Base-by-base conservation (phyloP, 306 rosid species). In the Fragaria vesca region DNA sequence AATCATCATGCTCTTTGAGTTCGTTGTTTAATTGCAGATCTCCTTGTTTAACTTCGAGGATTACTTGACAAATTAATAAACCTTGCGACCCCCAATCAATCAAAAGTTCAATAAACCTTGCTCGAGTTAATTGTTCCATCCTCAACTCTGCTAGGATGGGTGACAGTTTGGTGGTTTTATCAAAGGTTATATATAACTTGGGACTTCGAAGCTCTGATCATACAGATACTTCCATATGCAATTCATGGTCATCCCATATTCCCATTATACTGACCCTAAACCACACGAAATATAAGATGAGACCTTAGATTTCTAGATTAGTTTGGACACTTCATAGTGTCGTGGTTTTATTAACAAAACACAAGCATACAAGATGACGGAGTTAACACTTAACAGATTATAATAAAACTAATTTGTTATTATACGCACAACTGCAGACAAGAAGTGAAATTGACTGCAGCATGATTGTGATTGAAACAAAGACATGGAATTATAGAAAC, bases 391-490 rank as follows among this genome's bases (percentile, higher is more conserved):
- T 34, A 20, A 54, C 61, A 55, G 0, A 52, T 52, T 52, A 52
- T 52, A 6, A 18, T 20, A 18, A 52, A 52, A 7, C 24, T 4
- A 55, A 28, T 8, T 55, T 55, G 13, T 55, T 52, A 20, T 18
- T 20, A 54, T 54, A 18, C 60, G 11, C 60, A 54, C 26, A 54
- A 54, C 12, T 54, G 12, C 60, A 20, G 60, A 54, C 58, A 54
- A 54, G 24, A 20, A 54, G 24, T 20, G 60, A 54, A 1, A 54
- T n/a, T 6, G 28, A 55, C 61, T 13, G 54, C 54, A 7, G 61
- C 61, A 54, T 7, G 78, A 76, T 70, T 69, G 76, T 28, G 73
- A 80, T 48, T n/a, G 66, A 52, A 61, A 50, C 20, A 62, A 47
- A 28, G 3, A 61, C 17, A 28, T 20, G 4, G 57, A 51, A 51